phyloP scores from a whole-genome alignment of 352 stramenopile genomes.

The Globisporangium yorkense region DNA sequence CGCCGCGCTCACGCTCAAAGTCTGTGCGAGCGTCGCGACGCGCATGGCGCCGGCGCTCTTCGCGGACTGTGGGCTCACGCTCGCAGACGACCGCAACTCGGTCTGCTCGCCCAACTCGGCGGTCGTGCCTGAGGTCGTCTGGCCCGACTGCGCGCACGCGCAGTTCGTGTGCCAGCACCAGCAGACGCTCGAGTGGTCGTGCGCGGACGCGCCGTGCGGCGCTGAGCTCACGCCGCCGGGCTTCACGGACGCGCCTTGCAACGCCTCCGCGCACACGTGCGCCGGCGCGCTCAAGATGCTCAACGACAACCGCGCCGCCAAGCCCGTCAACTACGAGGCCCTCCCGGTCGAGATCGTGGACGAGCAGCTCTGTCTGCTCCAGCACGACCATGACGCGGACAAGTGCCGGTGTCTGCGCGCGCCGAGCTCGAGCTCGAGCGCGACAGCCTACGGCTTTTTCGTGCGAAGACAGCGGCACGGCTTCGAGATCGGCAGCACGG shows the following conservation, averaged over 20 bases:
- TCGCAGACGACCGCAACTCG: slow-evolving; percentile 50
- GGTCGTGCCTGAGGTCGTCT: slow-evolving; percentile 47
- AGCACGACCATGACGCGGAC: slow-evolving; percentile 21
- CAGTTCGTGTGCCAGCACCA: slow-evolving; percentile 50
- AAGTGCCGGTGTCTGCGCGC: slow-evolving; percentile 44
- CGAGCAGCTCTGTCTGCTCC: slow-evolving; percentile 28
- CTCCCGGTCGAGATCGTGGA: slow-evolving; percentile 73
- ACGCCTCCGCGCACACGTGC: slow-evolving; percentile 45
- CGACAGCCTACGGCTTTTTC: neutral
- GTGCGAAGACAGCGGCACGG: neutral
- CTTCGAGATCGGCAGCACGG: neutral
- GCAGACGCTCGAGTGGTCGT: slow-evolving; percentile 42
- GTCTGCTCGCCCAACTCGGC: slow-evolving; percentile 59
- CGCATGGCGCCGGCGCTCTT: slow-evolving; percentile 46
- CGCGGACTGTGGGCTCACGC: slow-evolving; percentile 51
- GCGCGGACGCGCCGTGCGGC: slow-evolving; percentile 37
- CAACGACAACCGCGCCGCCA: slow-evolving; percentile 72
- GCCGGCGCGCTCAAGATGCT: slow-evolving; percentile 56
- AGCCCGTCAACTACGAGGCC: slow-evolving; percentile 66
- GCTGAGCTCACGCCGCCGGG: slow-evolving; percentile 33
- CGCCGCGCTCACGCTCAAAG: slow-evolving; percentile 48
- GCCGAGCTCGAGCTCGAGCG: slow-evolving; percentile 12
- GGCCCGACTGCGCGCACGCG: slow-evolving; percentile 44
- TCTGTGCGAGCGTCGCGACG: slow-evolving; percentile 46
- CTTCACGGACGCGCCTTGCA: slow-evolving; percentile 62